Evolutionary conservation across 2,329 filamentous ascomycete genomes (phyloP), one percentile per base, ranked within the genome.

Genomic region (Pleurostoma richardsiae): DNA sequence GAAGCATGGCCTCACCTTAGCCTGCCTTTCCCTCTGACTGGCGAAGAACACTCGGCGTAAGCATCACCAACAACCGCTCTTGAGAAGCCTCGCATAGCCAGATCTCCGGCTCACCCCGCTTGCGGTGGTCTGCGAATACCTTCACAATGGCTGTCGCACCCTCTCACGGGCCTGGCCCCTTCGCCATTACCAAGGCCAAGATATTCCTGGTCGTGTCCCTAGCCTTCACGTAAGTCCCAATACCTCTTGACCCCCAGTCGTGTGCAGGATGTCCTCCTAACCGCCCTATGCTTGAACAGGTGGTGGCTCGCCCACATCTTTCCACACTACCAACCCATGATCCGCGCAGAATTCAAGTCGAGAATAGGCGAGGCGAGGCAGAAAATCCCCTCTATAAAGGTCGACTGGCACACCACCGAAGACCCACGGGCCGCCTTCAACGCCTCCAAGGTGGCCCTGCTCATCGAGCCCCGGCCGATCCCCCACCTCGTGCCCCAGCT

Each of bases 401-500:
- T 71, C 43, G 66, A 70, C 54, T 71, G 68, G 69, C 52, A 55
- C 31, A 51, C 59, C 2, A 50, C 53, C 26, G 51, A 52, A 27
- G 59, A 68, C 51, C 63, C 65, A 5, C 62, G 60, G 30, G 51
- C 58, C 11, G 62, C 59, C 10, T 74, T 66, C 57, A 77, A 79
- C 54, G 56, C 64, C 19, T 72, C 73, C 45, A 79, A 78, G 54
- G 58, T 79, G 29, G 76, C 75, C 36, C 65, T 79, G 10, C 54
- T 79, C n/a, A 71, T 79, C 53, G 75, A 78, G 60, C 65, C 69
- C 10, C 67, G 73, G 5, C 66, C 69, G 2, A 54, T 76, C 10
- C 67, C 74, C 10, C 70, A 74, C 53, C 69, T 78, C 4, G 71
- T 70, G 1, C 73, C 75, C 3, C 69, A 73, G 48, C 64, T 77